Conservation (phyloP, 805 yeast genomes). For the Teunomyces cretensis region DNA sequence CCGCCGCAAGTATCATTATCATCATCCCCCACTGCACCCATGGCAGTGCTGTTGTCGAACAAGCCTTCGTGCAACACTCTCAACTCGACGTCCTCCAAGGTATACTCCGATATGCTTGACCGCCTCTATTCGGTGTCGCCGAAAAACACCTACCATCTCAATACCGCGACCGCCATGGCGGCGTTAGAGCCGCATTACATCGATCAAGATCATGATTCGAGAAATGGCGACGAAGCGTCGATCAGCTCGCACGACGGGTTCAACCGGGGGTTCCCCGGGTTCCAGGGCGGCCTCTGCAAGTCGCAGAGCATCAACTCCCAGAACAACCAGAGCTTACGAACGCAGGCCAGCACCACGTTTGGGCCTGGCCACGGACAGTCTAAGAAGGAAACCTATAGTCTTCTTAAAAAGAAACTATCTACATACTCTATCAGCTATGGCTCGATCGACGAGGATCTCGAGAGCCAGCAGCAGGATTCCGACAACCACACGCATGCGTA, state of each 20-base stretch:
- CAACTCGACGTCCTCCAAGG: not conserved
- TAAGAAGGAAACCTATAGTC: slow-evolving; percentile 8
- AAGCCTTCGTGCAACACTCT: slow-evolving; percentile 1
- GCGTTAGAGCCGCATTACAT: slow-evolving; percentile 12
- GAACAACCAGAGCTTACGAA: not conserved
- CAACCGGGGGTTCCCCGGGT: not conserved
- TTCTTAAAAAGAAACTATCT: slow-evolving; percentile 18
- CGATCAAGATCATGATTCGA: slow-evolving; percentile 10
- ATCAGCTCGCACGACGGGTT: not conserved
- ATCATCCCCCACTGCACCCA: not conserved
- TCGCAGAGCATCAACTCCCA: not conserved
- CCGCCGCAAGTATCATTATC: not conserved
- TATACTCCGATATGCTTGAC: slow-evolving; percentile 26
- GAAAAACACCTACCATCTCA: slow-evolving; percentile 36
- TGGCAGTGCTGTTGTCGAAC: slow-evolving; percentile 1
- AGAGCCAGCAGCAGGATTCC: slow-evolving; percentile 1
- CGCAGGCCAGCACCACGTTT: not conserved
- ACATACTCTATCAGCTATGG: slow-evolving; percentile 18
- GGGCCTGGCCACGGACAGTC: not conserved
- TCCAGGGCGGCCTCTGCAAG: not conserved
- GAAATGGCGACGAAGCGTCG: not conserved
- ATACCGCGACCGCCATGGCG: slow-evolving; percentile 26
- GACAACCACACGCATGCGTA: not conserved
- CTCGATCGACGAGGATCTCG: slow-evolving; percentile 7
- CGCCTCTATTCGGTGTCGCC: slow-evolving; percentile 42